Base-by-base conservation (phyloP, 2,329 filamentous ascomycete species). In the Myrmaecium sp. region DNA sequence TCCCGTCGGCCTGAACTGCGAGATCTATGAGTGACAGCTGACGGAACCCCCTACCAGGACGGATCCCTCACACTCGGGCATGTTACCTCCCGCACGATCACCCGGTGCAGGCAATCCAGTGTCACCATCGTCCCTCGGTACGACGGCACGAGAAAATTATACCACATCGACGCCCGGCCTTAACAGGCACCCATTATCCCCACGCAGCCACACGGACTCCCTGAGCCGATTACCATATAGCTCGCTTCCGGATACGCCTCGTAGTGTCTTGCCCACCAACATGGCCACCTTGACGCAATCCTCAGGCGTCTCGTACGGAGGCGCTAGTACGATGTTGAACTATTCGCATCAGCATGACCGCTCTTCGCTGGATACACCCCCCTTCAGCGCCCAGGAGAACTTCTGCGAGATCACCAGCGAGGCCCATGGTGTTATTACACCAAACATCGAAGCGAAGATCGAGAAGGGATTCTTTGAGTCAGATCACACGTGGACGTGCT, bases 401-500 rank as follows among this genome's bases (percentile, higher is more conserved):
- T 57, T 73, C 27, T 68, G 69, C 21, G 64, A 63, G n/a, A 62
- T 82, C 29, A 61, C 64, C 30, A 75, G 74, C 39, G 57, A 79
- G 25, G 57, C 59, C 3, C 43, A 53, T 3, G n/a, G n/a, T n/a
- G 56, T 60, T 1, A 63, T 89, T 36, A 74, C 72, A 35, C 64
- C 78, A 12, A 74, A 79, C 9, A 79, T 93, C 35, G 64, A 74
- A 16, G 80, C 79, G 18, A 75, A 71, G 40, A 82, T 92, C 32
- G 80, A 91, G 48, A 91, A 92, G 41, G 83, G 83, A 0, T 91
- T 92, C 54, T 92, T 93, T 46, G 58, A 73, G 26, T 57, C 58
- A 18, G 83, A 91, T 29, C 64, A 68, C 11, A 80, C 84, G 40
- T 93, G 82, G 82, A 93, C 83, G 0, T 92, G 83, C 54, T 93